phyloP scores from a whole-genome alignment of 1,139 yeast genomes.

The Yamadazyma buinensis region DNA sequence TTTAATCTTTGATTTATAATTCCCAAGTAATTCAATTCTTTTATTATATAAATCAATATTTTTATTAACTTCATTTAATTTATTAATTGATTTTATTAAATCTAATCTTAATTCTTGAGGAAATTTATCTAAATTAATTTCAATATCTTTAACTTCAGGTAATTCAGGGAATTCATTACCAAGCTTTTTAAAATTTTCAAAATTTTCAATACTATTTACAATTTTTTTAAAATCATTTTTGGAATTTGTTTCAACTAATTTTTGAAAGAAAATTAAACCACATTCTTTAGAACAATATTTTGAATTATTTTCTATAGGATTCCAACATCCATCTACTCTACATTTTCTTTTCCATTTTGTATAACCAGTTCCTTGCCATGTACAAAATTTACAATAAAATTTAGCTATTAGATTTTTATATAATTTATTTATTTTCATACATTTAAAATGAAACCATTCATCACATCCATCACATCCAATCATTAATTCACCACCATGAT shows the following conservation, averaged over 20 bases:
- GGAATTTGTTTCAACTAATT: conserved; percentile 2
- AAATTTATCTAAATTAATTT: conserved; percentile 22
- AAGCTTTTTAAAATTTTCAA: conserved; percentile 17
- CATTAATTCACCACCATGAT: conserved; percentile 76
- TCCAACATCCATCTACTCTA: conserved; percentile 54
- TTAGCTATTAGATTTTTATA: conserved; percentile 57
- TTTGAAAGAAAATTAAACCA: conserved; percentile 55
- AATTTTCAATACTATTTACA: conserved; percentile 11
- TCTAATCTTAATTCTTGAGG: conserved; percentile 26
- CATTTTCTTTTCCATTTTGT: conserved; percentile 78
- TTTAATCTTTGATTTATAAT: conserved; percentile 34
- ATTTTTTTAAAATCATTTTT: conserved; percentile 12
- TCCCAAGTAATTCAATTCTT: conserved; percentile 21
- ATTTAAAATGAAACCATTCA: conserved; percentile 88
- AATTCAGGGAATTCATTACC: conserved; percentile 41
- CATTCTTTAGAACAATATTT: conserved; percentile 79
- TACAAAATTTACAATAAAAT: conserved; percentile 76
- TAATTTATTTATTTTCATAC: conserved; percentile 58
- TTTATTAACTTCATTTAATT: conserved; percentile 18
- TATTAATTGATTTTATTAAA: conserved; percentile 17
- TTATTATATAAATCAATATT: conserved; percentile 15
- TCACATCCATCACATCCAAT: conserved; percentile 94
- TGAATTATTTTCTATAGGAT: conserved; percentile 51
- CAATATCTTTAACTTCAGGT: conserved; percentile 27
- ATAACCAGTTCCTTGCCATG: conserved; percentile 38